Evolutionary conservation across 352 stramenopile genomes (phyloP).

Genomic region (Globisporangium okanoganense): DNA sequence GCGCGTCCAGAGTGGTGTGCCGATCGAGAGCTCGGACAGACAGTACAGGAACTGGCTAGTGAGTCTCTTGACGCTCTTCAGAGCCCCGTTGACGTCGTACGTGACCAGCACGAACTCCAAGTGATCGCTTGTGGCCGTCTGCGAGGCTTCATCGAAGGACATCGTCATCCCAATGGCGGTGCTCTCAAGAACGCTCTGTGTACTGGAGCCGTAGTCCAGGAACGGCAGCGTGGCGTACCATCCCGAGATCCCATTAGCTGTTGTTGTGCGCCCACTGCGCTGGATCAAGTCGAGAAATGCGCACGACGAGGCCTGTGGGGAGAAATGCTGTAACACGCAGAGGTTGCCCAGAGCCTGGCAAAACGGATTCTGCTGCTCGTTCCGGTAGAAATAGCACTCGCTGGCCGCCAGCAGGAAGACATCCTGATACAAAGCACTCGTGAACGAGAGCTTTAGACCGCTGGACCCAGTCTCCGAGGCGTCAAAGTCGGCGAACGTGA

Average conservation of each 20-base stretch:
- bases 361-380: conserved; percentile 48
- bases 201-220: conserved; percentile 74
- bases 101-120: conserved; percentile 84
- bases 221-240: conserved; percentile 87
- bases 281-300: conserved; percentile 73
- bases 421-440: conserved; percentile 74
- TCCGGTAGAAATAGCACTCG: conserved; percentile 89
- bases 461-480: conserved; percentile 28
- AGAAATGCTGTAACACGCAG: conserved; percentile 92
- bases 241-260: conserved; percentile 41
- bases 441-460: conserved; percentile 25
- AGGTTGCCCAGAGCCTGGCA: conserved; percentile 92
- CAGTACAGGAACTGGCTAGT: conserved; percentile 85
- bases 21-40: conserved; percentile 11
- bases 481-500: conserved; percentile 42
- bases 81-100: conserved; percentile 88
- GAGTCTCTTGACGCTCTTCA: conserved; percentile 67
- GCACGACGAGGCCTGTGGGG: conserved; percentile 55
- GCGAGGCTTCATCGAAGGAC: conserved; percentile 61
- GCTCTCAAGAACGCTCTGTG: conserved; percentile 54
- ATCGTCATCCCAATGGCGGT: conserved; percentile 85
- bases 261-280: conserved; percentile 38
- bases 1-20: conserved; percentile 56
- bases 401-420: conserved; percentile 63
- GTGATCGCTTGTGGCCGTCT: conserved; percentile 46